Evolutionary conservation across 208 protist genomes (phyloP), one percentile per base, ranked within the genome.

Genomic region (Lotmaria passim): DNA sequence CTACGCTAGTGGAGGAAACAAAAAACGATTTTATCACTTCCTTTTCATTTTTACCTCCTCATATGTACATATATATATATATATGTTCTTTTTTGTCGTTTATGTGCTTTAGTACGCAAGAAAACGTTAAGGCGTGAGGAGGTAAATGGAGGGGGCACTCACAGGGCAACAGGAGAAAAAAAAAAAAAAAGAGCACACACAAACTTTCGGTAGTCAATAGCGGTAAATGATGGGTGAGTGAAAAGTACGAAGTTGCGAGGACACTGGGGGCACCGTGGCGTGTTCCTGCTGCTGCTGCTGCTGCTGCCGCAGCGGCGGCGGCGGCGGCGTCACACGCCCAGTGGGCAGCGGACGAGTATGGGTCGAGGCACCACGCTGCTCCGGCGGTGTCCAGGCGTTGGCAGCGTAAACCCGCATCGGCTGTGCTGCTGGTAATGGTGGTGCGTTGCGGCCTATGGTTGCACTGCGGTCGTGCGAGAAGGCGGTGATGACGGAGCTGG

Each of bases 211-310:
- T 19, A 10, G n/a, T 56, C 26, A 56, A 2, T 56, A 56, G 50
- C n/a, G 52, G 46, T 65, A 74, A 8, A 74, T 67, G 41, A 74
- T 74, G 0, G 68, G 58, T 26, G 68, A 74, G 31, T 21, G 58
- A 14, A 67, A 67, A 8, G 21, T 6, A 23, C 23, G 34, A 19
- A 48, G 59, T 21, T 48, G 31, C 3, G 50, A 43, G 4, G 59
- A 26, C 26, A 51, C 28, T 2, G 28, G 26, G 7, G 59, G 44
- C n/a, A n/a, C n/a, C n/a, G n/a, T n/a, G n/a, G n/a, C n/a, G n/a
- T n/a, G n/a, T n/a, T n/a, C n/a, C n/a, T n/a, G n/a, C n/a, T n/a
- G n/a, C n/a, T n/a, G n/a, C n/a, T n/a, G n/a, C n/a, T n/a, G n/a
- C n/a, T n/a, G n/a, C n/a, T n/a, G n/a, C 1, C 5, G 26, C 12